phyloP scores from a whole-genome alignment of 2,329 filamentous ascomycete genomes.

The Aureobasidium vineae region DNA sequence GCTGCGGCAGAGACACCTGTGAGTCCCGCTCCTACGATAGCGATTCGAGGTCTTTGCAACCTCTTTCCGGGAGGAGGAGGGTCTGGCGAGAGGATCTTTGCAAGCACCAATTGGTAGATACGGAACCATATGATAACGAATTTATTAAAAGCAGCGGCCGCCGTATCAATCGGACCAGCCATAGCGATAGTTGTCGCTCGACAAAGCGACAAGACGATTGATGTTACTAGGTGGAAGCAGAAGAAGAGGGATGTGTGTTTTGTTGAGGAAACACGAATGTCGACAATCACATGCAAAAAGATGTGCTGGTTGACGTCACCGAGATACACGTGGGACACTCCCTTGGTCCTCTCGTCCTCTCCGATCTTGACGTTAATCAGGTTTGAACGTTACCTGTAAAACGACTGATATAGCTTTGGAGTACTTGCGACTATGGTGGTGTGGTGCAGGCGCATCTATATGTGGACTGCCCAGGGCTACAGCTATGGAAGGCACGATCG shows the following conservation, averaged over 20 bases:
- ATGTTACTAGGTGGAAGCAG: neutral
- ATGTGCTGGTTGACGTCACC: neutral
- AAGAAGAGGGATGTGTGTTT: neutral
- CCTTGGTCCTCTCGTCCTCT: neutral
- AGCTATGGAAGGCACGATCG: neutral
- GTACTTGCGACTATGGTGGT: neutral
- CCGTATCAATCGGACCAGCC: conserved; percentile 14
- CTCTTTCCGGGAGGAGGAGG: conserved; percentile 61
- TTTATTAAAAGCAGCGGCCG: conserved; percentile 36
- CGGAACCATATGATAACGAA: conserved; percentile 62
- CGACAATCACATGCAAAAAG: conserved; percentile 2
- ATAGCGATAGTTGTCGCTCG: neutral
- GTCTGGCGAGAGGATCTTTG: conserved; percentile 65
- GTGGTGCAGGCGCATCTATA: neutral
- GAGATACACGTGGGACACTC: neutral
- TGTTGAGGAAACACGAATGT: conserved; percentile 9
- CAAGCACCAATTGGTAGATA: conserved; percentile 62
- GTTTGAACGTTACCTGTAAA: neutral
- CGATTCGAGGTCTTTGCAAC: conserved; percentile 59
- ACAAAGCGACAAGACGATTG: neutral
- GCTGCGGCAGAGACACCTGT: conserved; percentile 75
- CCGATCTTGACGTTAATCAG: neutral
- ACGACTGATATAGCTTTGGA: neutral
- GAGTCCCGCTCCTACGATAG: conserved; percentile 53
- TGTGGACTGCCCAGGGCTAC: neutral